Conservation (phyloP, 2,329 filamentous ascomycete species). For the Cercospora brassicicola region DNA sequence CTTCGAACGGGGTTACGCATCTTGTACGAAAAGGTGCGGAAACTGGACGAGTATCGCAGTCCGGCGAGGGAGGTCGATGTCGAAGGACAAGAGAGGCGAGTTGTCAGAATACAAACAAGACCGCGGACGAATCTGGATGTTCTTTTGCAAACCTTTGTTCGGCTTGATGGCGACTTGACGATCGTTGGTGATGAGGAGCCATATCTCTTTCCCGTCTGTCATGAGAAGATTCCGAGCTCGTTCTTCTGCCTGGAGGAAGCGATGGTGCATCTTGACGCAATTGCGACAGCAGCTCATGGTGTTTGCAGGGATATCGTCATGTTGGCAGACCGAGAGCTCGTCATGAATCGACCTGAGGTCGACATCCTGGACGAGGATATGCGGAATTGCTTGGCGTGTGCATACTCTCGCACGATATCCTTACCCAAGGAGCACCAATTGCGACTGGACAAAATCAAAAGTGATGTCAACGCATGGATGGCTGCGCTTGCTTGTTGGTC, state of each 20-base stretch:
- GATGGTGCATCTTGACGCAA: constrained; percentile 23
- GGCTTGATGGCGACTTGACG: constrained; percentile 24
- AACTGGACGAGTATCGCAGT: constrained; percentile 6
- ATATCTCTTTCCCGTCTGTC: constrained; percentile 20
- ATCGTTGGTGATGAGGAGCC: constrained; percentile 25
- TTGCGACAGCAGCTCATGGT: constrained; percentile 19
- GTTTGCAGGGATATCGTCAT: constrained; percentile 21
- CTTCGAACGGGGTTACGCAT: constrained; percentile 22
- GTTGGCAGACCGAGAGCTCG: constrained; percentile 16
- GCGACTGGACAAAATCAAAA: constrained; percentile 18
- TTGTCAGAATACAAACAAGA: constrained; percentile 14
- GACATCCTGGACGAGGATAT: constrained; percentile 21
- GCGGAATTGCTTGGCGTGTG: constrained; percentile 23
- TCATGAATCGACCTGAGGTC: constrained; percentile 10
- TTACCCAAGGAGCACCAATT: constrained; percentile 5
- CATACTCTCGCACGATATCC: constrained; percentile 17
- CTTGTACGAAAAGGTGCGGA: constrained; percentile 19
- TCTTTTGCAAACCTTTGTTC: constrained; percentile 21
- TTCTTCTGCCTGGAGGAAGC: constrained; percentile 24
- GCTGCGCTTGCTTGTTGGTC: constrained; percentile 15
- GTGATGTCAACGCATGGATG: constrained; percentile 21
- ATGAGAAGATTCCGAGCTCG: constrained; percentile 18
- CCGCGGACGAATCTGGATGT: constrained; percentile 20
- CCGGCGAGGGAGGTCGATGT: constrained; percentile 6
- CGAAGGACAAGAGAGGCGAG: constrained; percentile 17